A percentile compares a stretch with the other conserved stretches of the same genome.
Conservation (phyloP, 306 rosid genomes). For the Corylus avellana region DNA sequence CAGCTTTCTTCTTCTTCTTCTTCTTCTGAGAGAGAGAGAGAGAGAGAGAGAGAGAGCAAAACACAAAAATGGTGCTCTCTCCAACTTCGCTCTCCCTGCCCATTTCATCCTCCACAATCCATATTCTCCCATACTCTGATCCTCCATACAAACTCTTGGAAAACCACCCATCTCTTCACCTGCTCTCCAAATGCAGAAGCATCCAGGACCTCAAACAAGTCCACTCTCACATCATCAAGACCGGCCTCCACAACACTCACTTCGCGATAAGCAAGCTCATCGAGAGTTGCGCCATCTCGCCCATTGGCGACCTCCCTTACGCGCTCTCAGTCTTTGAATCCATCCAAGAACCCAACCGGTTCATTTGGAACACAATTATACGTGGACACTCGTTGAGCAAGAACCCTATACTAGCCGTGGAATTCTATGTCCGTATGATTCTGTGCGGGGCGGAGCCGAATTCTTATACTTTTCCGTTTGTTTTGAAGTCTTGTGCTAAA, state of each 20-base stretch:
- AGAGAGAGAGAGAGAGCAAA: background rate
- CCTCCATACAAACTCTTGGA: slow-evolving; percentile 62
- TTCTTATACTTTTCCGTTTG: slow-evolving; percentile 72
- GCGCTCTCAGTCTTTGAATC: slow-evolving; percentile 56
- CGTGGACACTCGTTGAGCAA: slow-evolving; percentile 50
- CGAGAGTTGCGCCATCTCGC: slow-evolving; percentile 53
- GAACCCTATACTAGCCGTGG: slow-evolving; percentile 40
- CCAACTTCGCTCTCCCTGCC: background rate
- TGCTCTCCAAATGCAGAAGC: slow-evolving; percentile 59
- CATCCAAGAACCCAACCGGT: slow-evolving; percentile 37
- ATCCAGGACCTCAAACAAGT: slow-evolving; percentile 50
- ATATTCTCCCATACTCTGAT: slow-evolving; percentile 51
- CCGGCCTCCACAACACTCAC: slow-evolving; percentile 64
- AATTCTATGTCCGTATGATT: slow-evolving; percentile 43
- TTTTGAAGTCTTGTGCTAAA: slow-evolving; percentile 66
- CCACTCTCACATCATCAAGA: slow-evolving; percentile 63
- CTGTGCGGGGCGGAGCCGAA: slow-evolving; percentile 52
- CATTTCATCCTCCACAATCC: slow-evolving; percentile 38
- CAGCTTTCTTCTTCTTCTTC: background rate
- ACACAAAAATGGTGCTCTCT: background rate
- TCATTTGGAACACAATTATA: slow-evolving; percentile 73
- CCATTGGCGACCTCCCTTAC: slow-evolving; percentile 54
- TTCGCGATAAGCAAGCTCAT: slow-evolving; percentile 69
- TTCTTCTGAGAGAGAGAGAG: background rate
- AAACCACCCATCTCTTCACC: slow-evolving; percentile 51